Evolutionary conservation across 108 stramenopile genomes (phyloP).

Genomic region (Skeletonema costatum): DNA sequence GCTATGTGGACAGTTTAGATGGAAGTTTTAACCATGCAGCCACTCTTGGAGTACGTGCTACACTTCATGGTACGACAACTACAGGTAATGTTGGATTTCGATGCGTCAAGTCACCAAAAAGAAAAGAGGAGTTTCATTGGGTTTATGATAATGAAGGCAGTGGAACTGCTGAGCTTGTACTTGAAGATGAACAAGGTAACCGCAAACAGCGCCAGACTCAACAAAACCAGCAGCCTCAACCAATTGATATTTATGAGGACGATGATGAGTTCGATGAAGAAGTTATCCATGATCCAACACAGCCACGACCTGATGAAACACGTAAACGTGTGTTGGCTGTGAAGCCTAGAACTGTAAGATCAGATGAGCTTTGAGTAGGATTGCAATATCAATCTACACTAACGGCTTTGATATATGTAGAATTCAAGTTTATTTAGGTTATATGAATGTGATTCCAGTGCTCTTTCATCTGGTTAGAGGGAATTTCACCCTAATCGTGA

Average conservation of each 20-base stretch:
- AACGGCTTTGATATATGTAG: background rate
- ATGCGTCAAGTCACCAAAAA: constrained; percentile 77
- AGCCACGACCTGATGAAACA: constrained; percentile 44
- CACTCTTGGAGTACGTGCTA: constrained; percentile 78
- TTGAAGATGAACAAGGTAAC: constrained; percentile 74
- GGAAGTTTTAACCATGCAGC: constrained; percentile 87
- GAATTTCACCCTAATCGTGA: background rate
- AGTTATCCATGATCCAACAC: constrained; percentile 33
- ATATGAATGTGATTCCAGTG: background rate
- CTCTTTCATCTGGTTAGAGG: background rate
- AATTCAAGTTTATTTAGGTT: background rate
- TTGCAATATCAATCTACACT: background rate
- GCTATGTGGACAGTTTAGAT: constrained; percentile 86
- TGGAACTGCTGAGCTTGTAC: constrained; percentile 54
- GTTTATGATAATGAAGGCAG: constrained; percentile 68
- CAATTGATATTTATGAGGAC: constrained; percentile 29
- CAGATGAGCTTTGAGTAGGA: constrained; percentile 43
- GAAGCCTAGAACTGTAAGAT: constrained; percentile 41
- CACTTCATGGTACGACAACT: constrained; percentile 83
- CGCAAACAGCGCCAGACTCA: constrained; percentile 51
- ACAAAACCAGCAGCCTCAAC: constrained; percentile 54
- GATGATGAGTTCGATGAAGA: constrained; percentile 59
- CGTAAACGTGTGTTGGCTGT: constrained; percentile 45
- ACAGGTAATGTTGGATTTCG: constrained; percentile 87
- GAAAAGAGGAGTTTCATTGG: constrained; percentile 75